These are phyloP conservation scores for Ganoderma leucocontextum DNA, from an alignment of 1,284 basidiomycete species.

Conservation along the genomic window DNA sequence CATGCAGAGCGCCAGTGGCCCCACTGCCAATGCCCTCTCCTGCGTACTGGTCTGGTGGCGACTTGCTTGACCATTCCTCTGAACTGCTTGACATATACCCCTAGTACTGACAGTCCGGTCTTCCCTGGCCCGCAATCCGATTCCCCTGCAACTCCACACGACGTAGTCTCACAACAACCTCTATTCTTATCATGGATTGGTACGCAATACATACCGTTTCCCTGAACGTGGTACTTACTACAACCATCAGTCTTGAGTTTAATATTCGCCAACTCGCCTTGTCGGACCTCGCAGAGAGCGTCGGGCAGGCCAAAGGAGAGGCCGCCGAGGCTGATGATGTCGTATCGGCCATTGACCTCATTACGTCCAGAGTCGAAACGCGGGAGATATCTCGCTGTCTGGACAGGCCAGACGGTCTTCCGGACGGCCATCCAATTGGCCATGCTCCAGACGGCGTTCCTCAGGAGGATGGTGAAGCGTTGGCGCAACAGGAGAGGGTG, in stretches of 20 bases:
- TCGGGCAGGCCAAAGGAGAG: constrained; percentile 58
- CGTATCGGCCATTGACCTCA: constrained; percentile 58
- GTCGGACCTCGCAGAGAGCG: constrained; percentile 78
- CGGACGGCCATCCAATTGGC: constrained; percentile 9
- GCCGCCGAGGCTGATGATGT: constrained; percentile 37
- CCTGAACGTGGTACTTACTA: background rate
- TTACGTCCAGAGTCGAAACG: constrained; percentile 68
- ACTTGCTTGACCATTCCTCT: background rate
- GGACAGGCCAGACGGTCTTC: constrained; percentile 5
- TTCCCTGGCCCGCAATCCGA: background rate
- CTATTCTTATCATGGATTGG: constrained; percentile 9
- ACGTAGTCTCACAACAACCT: background rate
- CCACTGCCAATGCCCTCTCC: no score
- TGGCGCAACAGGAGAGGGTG: constrained; percentile 46
- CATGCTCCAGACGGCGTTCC: constrained; percentile 19
- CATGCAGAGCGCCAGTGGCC: background rate
- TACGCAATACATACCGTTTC: background rate
- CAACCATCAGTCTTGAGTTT: constrained; percentile 63
- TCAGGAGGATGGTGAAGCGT: constrained; percentile 28
- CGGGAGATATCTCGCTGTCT: constrained; percentile 38
- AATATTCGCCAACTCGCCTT: constrained; percentile 86
- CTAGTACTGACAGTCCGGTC: no score
- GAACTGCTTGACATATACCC: background rate
- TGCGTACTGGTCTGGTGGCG: background rate
- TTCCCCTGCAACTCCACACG: background rate